phyloP scores from a whole-genome alignment of 108 stramenopile genomes.

The Nannochloropsis granulata region DNA sequence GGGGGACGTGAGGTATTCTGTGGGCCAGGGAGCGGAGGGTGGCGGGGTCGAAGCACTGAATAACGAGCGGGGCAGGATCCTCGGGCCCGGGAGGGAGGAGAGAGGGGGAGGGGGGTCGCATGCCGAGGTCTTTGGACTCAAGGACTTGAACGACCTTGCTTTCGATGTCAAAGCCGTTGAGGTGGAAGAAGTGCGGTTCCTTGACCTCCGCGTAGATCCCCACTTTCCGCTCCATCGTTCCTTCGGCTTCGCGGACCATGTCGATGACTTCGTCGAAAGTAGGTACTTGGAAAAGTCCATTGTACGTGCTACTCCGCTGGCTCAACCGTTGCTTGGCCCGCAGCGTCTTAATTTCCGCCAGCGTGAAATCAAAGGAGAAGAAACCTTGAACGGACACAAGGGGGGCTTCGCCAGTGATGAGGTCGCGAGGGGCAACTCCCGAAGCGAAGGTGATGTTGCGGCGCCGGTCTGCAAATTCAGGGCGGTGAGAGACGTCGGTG shows the following conservation, averaged over 20 bases:
- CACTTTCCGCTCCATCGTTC: background rate
- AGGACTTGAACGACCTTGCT: background rate
- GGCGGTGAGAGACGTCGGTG: constrained; percentile 40
- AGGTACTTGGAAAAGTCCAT: constrained; percentile 47
- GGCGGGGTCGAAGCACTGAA: background rate
- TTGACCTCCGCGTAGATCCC: background rate
- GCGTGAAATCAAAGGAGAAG: constrained; percentile 51
- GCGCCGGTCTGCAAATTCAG: constrained; percentile 1
- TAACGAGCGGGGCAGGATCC: background rate
- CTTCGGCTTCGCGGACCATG: constrained; percentile 25
- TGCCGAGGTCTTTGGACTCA: background rate
- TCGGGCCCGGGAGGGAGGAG: background rate
- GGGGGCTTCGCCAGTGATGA: background rate
- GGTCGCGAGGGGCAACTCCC: background rate
- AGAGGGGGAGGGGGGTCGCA: background rate
- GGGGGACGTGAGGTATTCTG: background rate
- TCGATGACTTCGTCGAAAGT: constrained; percentile 48
- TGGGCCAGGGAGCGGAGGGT: background rate
- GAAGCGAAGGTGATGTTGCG: constrained; percentile 10
- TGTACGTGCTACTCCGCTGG: constrained; percentile 30
- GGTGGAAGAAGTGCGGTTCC: background rate
- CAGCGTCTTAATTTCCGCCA: constrained; percentile 46
- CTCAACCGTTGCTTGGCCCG: constrained; percentile 38
- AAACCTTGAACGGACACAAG: constrained; percentile 30
- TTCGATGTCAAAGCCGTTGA: background rate